These are phyloP conservation scores for Hanseniaspora vineae DNA, from an alignment of 805 yeast species.

Conservation along the genomic window DNA sequence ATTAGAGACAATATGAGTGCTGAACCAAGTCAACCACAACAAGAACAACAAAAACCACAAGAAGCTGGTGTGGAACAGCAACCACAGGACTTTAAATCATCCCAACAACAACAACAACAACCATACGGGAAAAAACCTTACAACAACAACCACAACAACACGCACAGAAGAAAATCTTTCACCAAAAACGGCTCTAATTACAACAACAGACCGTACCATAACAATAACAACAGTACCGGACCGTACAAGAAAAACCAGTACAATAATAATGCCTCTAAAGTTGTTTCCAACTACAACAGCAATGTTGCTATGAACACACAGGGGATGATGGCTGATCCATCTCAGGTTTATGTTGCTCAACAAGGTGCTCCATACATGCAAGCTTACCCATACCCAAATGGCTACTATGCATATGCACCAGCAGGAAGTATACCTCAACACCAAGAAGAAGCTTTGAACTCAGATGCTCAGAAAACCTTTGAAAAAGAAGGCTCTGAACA, in stretches of 20 bases:
- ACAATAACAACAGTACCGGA: not conserved
- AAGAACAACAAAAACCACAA: not conserved
- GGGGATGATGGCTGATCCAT: not conserved
- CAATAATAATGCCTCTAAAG: not conserved
- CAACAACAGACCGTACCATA: not conserved
- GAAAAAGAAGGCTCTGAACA: too few relatives aligned
- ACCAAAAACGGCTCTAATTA: not conserved
- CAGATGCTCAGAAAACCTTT: too few relatives aligned
- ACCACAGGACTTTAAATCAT: not conserved
- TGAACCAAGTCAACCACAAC: not conserved
- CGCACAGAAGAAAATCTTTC: not conserved
- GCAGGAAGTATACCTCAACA: not conserved
- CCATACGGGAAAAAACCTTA: not conserved
- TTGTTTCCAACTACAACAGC: not conserved
- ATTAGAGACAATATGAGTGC: not conserved
- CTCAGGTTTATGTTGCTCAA: not conserved
- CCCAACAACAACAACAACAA: too few relatives aligned
- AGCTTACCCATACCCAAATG: not conserved
- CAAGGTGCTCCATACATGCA: not conserved
- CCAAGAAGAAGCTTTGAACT: too few relatives aligned
- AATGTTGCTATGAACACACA: not conserved
- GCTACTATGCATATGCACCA: not conserved
- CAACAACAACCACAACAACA: not conserved
- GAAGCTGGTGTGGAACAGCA: not conserved
- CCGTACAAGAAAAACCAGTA: not conserved